Base-by-base conservation (phyloP, 2,329 filamentous ascomycete species). In the Hypoxylon sp. region DNA sequence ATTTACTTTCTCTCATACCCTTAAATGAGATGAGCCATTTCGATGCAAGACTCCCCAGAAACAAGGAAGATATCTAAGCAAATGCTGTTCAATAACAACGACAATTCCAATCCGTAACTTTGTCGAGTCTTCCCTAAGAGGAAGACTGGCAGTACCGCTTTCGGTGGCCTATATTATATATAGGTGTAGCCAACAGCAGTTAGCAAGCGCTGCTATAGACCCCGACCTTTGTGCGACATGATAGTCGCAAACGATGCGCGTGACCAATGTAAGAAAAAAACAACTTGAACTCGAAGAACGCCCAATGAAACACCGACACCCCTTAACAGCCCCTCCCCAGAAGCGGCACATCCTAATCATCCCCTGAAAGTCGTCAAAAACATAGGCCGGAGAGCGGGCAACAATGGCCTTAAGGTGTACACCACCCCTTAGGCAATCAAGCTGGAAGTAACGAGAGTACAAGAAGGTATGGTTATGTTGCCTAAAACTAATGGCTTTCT, bases 281-380 rank as follows among this genome's bases (percentile, higher is more conserved):
- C 32, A 59, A 68, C 62, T 51, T 28, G n/a, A 66, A 65, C 39
- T 41, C 32, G 67, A 60, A 64, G 59, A 73, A 74, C 72, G 71
- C 72, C 72, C 58, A 72, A 70, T 68, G 60, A 71, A 70, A 73
- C 72, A 72, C 72, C 71, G 59, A 50, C 67, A 62, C 65, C 65
- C 64, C 24, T 62, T 63, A 65, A 70, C 65, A 64, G 51, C 58
- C 54, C 63, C 59, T 67, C 61, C 67, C 57, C 56, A 62, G 61
- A 62, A 68, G 49, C 49, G 55, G 61, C 54, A 63, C 56, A 52
- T 57, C 62, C 34, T 50, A 17, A 37, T 61, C 57, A 47, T 44
- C 43, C 55, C 61, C 56, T 67, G 59, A 11, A 11, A 63, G 55
- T 68, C 64, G 65, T 71, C 53, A 70, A 59, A 72, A 67, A 62